Conservation (phyloP, 2,329 filamentous ascomycete genomes). For the Ceratocystis smalleyi region DNA sequence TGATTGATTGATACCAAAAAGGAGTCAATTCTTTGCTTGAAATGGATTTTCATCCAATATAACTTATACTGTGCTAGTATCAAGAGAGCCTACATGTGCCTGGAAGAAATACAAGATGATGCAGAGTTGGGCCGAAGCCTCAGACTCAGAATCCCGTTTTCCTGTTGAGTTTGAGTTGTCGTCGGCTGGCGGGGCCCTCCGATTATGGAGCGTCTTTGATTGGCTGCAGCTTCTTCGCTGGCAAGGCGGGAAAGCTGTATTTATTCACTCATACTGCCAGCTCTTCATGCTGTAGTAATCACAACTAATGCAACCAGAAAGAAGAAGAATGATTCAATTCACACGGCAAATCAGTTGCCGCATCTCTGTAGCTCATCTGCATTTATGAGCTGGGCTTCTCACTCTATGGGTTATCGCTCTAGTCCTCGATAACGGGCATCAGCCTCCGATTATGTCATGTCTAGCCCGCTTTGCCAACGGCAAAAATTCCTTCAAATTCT, state of each 20-base stretch:
- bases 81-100: no score
- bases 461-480: neutral
- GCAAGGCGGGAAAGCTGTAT: neutral
- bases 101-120: no score
- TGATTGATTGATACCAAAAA: neutral
- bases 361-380: no score
- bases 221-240: conserved; percentile 31
- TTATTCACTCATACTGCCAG: neutral
- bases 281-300: neutral
- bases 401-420: neutral
- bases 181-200: neutral
- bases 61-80: no score
- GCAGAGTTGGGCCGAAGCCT: no score
- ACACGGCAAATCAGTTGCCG: no score
- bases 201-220: conserved; percentile 48
- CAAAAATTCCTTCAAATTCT: neutral
- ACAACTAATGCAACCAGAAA: no score
- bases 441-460: neutral
- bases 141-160: no score
- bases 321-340: no score
- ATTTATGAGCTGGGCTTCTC: no score
- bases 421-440: neutral
- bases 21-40: no score
- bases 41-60: no score
- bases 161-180: neutral